Evolutionary conservation across 2,329 filamentous ascomycete species (phyloP).

Genomic region (Cryphonectria nitschkei): DNA sequence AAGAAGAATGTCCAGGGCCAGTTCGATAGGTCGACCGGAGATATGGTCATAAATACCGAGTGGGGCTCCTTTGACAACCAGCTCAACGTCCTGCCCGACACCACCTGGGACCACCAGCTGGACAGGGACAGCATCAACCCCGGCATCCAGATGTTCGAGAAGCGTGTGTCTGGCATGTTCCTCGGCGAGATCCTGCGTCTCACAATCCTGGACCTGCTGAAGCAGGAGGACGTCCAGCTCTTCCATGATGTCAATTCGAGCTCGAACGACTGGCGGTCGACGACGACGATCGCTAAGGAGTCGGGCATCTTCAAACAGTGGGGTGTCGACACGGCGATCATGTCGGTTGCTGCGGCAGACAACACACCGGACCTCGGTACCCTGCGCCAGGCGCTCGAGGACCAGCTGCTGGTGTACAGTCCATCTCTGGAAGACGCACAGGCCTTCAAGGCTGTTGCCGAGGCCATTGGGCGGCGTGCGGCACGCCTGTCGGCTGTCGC

Average conservation of each 20-base stretch:
- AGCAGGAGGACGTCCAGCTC: slow-evolving; percentile 67
- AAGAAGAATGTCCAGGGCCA: slow-evolving; percentile 74
- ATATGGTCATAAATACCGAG: slow-evolving; percentile 98
- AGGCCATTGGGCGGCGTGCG: slow-evolving; percentile 84
- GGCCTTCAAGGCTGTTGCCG: slow-evolving; percentile 81
- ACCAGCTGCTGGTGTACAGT: slow-evolving; percentile 74
- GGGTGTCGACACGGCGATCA: slow-evolving; percentile 88
- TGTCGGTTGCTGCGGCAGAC: slow-evolving; percentile 86
- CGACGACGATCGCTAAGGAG: slow-evolving; percentile 67
- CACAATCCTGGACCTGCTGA: slow-evolving; percentile 72
- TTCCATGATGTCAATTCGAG: slow-evolving; percentile 78
- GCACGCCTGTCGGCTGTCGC: slow-evolving; percentile 87
- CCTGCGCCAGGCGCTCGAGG: slow-evolving; percentile 78
- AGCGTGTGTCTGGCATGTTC: slow-evolving; percentile 98
- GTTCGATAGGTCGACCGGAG: slow-evolving; percentile 79
- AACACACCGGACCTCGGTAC: slow-evolving; percentile 70
- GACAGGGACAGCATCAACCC: slow-evolving; percentile 86
- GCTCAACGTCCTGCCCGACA: slow-evolving; percentile 84
- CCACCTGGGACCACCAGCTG: slow-evolving; percentile 77
- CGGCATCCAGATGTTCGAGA: slow-evolving; percentile 98
- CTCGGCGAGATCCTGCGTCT: slow-evolving; percentile 89
- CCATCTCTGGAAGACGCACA: slow-evolving; percentile 82
- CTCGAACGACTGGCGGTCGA: slow-evolving; percentile 70
- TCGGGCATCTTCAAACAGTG: slow-evolving; percentile 77
- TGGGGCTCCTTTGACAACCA: slow-evolving; percentile 99